Conservation (phyloP, 106 monocot genomes). For the Posidonia australis region DNA sequence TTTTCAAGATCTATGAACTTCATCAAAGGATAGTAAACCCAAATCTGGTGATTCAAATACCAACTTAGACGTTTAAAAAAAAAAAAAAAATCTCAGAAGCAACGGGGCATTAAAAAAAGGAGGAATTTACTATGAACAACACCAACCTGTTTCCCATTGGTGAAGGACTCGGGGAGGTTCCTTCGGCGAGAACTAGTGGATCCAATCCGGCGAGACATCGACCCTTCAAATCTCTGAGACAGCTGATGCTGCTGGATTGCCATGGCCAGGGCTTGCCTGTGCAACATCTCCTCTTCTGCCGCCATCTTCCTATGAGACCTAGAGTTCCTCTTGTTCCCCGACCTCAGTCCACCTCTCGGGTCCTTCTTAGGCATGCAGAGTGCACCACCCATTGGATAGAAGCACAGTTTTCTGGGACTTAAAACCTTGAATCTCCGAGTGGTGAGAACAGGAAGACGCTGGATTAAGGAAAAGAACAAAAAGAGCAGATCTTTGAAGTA, state of each 20-base stretch:
- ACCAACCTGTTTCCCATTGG: conserved; percentile 37
- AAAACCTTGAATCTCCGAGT: not conserved
- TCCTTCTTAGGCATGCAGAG: conserved; percentile 49
- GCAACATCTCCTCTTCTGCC: conserved; percentile 61
- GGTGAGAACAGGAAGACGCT: not conserved
- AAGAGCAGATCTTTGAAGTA: not conserved
- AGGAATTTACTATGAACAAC: too few relatives aligned
- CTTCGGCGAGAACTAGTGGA: conserved; percentile 49
- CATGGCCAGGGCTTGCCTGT: conserved; percentile 62
- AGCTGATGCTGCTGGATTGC: conserved; percentile 65
- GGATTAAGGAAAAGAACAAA: not conserved
- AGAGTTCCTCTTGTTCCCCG: conserved; percentile 24
- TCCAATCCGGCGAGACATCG: conserved; percentile 67
- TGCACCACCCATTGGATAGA: conserved; percentile 37
- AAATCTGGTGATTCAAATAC: too few relatives aligned
- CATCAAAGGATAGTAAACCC: too few relatives aligned
- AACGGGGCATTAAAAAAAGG: not conserved
- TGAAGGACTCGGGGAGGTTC: conserved; percentile 43
- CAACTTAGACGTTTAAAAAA: too few relatives aligned
- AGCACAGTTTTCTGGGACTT: not conserved
- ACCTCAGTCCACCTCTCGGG: conserved; percentile 10
- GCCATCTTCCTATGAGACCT: conserved; percentile 34
- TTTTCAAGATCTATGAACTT: too few relatives aligned
- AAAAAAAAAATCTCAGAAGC: not conserved
- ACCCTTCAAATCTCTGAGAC: conserved; percentile 64